Conservation (phyloP, 2,329 filamentous ascomycete genomes). For the Fusarium chuoi region DNA sequence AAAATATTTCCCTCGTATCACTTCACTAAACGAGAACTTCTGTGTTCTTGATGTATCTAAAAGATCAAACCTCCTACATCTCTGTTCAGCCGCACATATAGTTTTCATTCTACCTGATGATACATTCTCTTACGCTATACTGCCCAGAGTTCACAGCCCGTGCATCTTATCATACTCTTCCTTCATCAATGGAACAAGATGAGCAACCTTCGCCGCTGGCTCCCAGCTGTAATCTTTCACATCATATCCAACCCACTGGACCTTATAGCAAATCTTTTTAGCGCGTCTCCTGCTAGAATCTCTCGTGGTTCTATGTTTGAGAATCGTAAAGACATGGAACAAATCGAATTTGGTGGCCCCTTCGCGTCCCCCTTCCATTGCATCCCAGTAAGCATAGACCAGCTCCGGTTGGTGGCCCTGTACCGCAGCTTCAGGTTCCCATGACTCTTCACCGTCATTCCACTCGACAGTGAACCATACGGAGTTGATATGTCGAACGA, state of each 20-base stretch:
- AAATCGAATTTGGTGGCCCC: background rate
- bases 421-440: background rate
- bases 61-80: fast-evolving
- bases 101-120: too few relatives aligned
- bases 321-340: background rate
- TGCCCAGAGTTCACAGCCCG: background rate
- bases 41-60: background rate
- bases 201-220: background rate
- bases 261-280: background rate
- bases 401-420: background rate
- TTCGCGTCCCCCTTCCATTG: background rate
- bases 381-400: background rate
- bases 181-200: background rate
- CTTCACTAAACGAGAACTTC: too few relatives aligned
- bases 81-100: fast-evolving
- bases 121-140: background rate
- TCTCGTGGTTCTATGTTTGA: background rate
- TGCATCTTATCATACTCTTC: background rate
- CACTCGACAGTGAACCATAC: background rate
- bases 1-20: too few relatives aligned
- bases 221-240: background rate
- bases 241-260: background rate
- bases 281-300: background rate
- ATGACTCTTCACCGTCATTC: background rate
- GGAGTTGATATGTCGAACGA: background rate